Conservation (phyloP, 176 grass and related monocot species). For the Thinopyrum elongatum region DNA sequence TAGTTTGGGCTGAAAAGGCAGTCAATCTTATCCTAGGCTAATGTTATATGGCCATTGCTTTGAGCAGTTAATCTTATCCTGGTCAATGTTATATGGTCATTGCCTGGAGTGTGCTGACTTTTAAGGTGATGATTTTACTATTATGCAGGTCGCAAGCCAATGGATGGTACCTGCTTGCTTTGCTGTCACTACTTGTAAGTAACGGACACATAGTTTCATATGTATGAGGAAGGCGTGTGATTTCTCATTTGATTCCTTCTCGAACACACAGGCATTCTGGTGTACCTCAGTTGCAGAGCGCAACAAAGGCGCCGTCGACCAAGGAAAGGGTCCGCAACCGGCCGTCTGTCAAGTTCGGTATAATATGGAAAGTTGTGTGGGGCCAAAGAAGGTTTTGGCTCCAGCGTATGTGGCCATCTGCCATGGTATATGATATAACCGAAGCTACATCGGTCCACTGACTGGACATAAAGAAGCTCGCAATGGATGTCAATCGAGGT, state of each 20-base stretch:
- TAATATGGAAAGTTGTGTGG: constrained; percentile 13
- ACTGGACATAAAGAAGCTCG: background rate
- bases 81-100: background rate
- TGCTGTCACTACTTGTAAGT: constrained; percentile 73
- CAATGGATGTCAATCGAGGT: background rate
- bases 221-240: background rate
- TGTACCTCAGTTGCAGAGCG: constrained; percentile 77
- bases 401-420: background rate
- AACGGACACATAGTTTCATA: background rate
- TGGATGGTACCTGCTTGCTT: constrained; percentile 82
- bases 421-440: background rate
- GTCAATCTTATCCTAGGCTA: background rate
- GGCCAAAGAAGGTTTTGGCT: constrained; percentile 1
- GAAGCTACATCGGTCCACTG: background rate
- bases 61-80: background rate
- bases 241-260: constrained; percentile 6
- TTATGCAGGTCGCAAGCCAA: constrained; percentile 73
- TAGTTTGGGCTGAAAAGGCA: background rate
- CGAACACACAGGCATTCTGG: constrained; percentile 62
- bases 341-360: constrained; percentile 57
- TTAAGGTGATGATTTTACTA: background rate
- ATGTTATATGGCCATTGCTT: background rate
- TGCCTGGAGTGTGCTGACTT: background rate
- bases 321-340: constrained; percentile 65
- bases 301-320: constrained; percentile 69